Percentiles rank a stretch among this genome's conserved stretches.
phyloP scores from a whole-genome alignment of 805 yeast species.

The Yarrowia hollandica region DNA sequence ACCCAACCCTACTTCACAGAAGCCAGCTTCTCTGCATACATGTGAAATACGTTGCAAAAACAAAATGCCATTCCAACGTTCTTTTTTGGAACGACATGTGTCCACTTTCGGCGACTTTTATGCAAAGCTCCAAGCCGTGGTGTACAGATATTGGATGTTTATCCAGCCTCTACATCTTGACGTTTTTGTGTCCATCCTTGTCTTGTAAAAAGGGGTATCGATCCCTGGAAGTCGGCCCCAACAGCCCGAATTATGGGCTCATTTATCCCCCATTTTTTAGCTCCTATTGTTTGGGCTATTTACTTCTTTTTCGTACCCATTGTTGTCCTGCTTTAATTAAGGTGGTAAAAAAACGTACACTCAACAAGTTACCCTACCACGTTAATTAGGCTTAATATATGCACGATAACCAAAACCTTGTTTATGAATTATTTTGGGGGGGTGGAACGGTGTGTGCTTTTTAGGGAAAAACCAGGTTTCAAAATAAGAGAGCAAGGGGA shows the following conservation, averaged over 20 bases:
- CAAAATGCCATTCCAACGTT: background rate
- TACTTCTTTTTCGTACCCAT: too few relatives aligned
- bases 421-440: background rate
- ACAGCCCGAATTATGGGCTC: background rate
- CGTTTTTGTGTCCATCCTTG: too few relatives aligned
- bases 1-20: background rate
- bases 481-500: too few relatives aligned
- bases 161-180: too few relatives aligned
- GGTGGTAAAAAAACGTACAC: too few relatives aligned
- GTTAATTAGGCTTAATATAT: conserved; percentile 14
- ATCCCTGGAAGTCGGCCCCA: too few relatives aligned
- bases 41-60: background rate
- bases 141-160: too few relatives aligned
- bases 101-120: background rate
- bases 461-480: too few relatives aligned
- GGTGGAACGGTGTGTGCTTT: too few relatives aligned
- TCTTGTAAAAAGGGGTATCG: too few relatives aligned
- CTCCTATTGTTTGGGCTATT: background rate
- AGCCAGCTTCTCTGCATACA: conserved; percentile 6
- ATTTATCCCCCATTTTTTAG: background rate
- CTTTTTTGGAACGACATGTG: background rate
- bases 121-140: too few relatives aligned
- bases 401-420: conserved; percentile 1
- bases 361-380: conserved; percentile 17
- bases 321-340: too few relatives aligned